A percentile compares a stretch with the other conserved stretches of the same genome.
Evolutionary conservation across 2,329 filamentous ascomycete genomes (phyloP).

Genomic region (Paraconiothyrium brasiliense): DNA sequence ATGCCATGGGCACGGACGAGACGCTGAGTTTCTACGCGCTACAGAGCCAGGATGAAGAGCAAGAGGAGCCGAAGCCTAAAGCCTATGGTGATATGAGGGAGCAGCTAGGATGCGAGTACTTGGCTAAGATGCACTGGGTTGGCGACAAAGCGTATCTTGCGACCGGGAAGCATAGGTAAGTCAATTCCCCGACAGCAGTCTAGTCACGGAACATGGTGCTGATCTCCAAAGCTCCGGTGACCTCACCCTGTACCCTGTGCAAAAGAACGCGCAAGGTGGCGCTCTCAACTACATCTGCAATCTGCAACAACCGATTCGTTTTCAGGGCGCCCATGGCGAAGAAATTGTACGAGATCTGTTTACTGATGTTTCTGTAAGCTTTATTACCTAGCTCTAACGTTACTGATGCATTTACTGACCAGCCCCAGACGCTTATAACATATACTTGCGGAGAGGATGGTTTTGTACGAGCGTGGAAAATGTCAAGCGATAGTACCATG

Average conservation of each 20-base stretch:
- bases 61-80: conserved; percentile 58
- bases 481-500: conserved; percentile 32
- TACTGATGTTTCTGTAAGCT: conserved; percentile 48
- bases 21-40: conserved; percentile 77
- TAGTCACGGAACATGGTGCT: conserved; percentile 9
- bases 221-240: conserved; percentile 30
- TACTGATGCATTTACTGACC: not conserved
- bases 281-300: conserved; percentile 45
- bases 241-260: conserved; percentile 44
- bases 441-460: conserved; percentile 62
- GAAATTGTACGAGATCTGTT: conserved; percentile 59
- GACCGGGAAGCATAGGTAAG: conserved; percentile 73
- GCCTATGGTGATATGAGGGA: conserved; percentile 74
- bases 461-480: conserved; percentile 55
- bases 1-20: conserved; percentile 80
- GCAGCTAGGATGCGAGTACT: conserved; percentile 75
- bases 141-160: conserved; percentile 70
- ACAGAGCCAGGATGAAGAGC: conserved; percentile 69
- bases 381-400: not conserved
- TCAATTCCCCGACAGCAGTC: conserved; percentile 20
- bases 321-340: conserved; percentile 58
- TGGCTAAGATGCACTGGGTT: conserved; percentile 71
- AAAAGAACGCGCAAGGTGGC: conserved; percentile 26
- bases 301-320: conserved; percentile 30
- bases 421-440: conserved; percentile 42